phyloP scores from a whole-genome alignment of 179 eudicot species.

The Actinidia chinensis region DNA sequence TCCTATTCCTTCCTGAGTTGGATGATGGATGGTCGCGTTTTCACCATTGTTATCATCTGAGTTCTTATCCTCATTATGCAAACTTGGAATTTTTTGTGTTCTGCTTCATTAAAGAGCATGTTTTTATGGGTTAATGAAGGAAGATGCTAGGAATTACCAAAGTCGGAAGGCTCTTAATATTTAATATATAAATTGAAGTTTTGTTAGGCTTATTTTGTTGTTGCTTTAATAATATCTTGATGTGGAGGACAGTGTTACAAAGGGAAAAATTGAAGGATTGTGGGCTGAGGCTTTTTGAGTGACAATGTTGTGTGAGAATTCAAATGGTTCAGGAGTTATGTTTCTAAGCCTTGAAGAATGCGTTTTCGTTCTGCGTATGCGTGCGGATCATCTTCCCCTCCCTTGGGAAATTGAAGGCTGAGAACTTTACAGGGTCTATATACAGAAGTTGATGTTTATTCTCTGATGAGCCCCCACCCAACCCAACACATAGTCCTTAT shows the following conservation, averaged over 20 bases:
- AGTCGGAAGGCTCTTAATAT: not conserved
- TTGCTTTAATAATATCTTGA: not conserved
- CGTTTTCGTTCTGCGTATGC: not conserved
- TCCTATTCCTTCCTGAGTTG: not conserved
- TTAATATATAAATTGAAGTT: too few species aligned
- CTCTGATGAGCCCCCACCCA: too few species aligned
- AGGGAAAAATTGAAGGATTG: not conserved
- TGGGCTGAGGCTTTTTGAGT: not conserved
- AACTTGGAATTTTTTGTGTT: not conserved
- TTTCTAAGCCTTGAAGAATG: not conserved
- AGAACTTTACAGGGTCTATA: too few species aligned
- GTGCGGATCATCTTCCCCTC: not conserved
- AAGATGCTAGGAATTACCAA: not conserved
- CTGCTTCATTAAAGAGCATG: not conserved
- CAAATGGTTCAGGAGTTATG: not conserved
- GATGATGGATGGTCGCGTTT: not conserved
- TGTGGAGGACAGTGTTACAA: not conserved
- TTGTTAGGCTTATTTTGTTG: too few species aligned
- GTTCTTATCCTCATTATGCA: not conserved
- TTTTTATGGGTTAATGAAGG: not conserved
- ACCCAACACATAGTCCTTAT: too few species aligned
- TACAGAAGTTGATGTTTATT: too few species aligned
- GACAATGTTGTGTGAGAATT: not conserved
- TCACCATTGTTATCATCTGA: not conserved
- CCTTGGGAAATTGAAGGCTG: too few species aligned